Base-by-base conservation (phyloP, 768 basidiomycete species). In the Calocybe cyanea region DNA sequence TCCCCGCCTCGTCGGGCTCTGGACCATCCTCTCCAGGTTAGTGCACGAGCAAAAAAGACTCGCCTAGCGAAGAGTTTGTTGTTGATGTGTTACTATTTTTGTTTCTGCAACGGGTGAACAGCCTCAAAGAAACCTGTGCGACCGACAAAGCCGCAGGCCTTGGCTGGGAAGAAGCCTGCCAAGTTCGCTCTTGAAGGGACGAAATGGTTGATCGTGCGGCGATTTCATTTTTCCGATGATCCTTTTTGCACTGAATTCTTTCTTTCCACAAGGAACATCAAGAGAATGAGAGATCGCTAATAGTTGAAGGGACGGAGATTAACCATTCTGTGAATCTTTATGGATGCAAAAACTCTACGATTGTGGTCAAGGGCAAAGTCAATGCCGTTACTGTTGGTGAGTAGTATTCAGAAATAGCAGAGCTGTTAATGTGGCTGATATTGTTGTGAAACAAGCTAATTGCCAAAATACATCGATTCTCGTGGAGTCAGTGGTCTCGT, bases 171-270 rank as follows among this genome's bases (percentile, higher is more conserved):
- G 75, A 94, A 94, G 59, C 95, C 96, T 2, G 52, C 91, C 19
- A 96, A 93, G 63, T 85, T 92, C 45, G 84, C 76, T 21, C 66
- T 97, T 41, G 93, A 97, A 49, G 93, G 92, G 7, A 94, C 76
- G 58, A 96, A 94, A 67, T 99, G 96, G 96, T 58, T 80, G 20
- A 82, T 99, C 48, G 95, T 96, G 57, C 55, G 83, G n/a, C n/a
- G n/a, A n/a, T n/a, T n/a, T n/a, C n/a, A n/a, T n/a, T n/a, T n/a
- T n/a, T n/a, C n/a, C n/a, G n/a, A 69, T 7, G 20, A 14, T 14
- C n/a, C 14, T 14, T 18, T 7, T 35, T n/a, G 34, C 14, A 14
- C 7, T 11, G 25, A 28, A 28, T 28, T 11, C 6, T 6, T 28
- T 28, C 6, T 6, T 28, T 35, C 14, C 14, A 7, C n/a, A 5